These are phyloP conservation scores for Anthracocystis walkeri DNA, from an alignment of 1,284 basidiomycete genomes.

Conservation along the genomic window DNA sequence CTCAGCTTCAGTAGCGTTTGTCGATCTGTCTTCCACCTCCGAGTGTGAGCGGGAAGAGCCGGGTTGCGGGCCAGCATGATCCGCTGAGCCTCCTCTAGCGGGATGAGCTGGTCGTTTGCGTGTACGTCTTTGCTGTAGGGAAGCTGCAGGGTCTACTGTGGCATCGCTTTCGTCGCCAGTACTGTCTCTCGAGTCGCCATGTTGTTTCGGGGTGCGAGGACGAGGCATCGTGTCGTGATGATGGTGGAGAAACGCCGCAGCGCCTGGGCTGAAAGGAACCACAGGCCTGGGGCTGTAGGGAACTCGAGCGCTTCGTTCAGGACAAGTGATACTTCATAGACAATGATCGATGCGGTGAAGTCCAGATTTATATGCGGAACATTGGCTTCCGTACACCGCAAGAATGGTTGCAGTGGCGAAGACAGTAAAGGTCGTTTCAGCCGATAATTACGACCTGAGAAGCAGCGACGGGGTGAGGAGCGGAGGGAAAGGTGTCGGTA, in stretches of 20 bases:
- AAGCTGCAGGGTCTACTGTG: slow-evolving; percentile 12
- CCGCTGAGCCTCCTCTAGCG: slow-evolving; percentile 17
- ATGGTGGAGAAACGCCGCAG: neutral
- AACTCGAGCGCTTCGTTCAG: neutral
- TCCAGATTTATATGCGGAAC: neutral
- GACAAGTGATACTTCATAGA: slow-evolving; percentile 3
- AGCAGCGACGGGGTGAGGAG: neutral
- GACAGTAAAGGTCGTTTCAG: neutral
- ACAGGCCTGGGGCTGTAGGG: slow-evolving; percentile 2
- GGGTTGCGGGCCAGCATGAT: slow-evolving; percentile 6
- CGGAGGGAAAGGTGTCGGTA: neutral
- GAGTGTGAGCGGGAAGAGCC: slow-evolving; percentile 7
- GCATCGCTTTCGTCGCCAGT: slow-evolving; percentile 36
- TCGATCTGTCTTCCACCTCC: neutral
- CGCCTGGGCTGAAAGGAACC: slow-evolving; percentile 1
- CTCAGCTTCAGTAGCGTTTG: neutral
- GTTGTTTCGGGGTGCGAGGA: slow-evolving; percentile 14
- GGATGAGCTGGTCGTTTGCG: slow-evolving; percentile 36
- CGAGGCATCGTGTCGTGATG: slow-evolving; percentile 19
- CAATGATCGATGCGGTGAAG: neutral
- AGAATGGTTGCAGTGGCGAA: neutral
- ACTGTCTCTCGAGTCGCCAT: slow-evolving; percentile 16
- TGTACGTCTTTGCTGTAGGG: slow-evolving; percentile 20
- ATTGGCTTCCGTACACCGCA: neutral
- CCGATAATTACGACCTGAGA: neutral